phyloP scores from a whole-genome alignment of 306 rosid genomes.

The Quercus gilva region DNA sequence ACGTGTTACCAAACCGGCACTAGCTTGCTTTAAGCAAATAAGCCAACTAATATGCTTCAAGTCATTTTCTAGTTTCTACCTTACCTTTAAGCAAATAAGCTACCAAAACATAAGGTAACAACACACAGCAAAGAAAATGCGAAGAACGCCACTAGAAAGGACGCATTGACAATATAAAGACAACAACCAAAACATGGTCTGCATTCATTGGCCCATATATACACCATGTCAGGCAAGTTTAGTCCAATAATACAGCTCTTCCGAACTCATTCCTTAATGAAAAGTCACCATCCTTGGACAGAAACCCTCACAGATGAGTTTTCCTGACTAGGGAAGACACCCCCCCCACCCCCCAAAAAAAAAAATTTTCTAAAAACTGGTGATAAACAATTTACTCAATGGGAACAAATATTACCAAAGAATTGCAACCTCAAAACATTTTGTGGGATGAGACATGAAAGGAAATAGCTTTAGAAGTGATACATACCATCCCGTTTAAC shows the following conservation, averaged over 20 bases:
- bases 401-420: not conserved
- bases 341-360: too few species aligned
- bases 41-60: too few species aligned
- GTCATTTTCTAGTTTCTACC: too few species aligned
- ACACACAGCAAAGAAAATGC: not conserved
- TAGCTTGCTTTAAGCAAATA: too few species aligned
- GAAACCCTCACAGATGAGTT: not conserved
- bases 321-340: not conserved
- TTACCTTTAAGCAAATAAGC: too few species aligned
- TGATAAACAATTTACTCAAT: not conserved
- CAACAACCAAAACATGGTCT: not conserved
- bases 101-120: too few species aligned
- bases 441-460: not conserved
- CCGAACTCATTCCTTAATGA: not conserved
- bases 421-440: not conserved
- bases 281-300: not conserved
- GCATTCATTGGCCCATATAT: not conserved
- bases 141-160: not conserved
- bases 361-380: not conserved
- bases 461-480: not conserved
- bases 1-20: too few species aligned
- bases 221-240: not conserved
- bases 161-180: not conserved
- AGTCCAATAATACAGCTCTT: not conserved
- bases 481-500: constrained; percentile 77